Base-by-base conservation (phyloP, 2,329 filamentous ascomycete genomes). In the Lachnellula willkommii region DNA sequence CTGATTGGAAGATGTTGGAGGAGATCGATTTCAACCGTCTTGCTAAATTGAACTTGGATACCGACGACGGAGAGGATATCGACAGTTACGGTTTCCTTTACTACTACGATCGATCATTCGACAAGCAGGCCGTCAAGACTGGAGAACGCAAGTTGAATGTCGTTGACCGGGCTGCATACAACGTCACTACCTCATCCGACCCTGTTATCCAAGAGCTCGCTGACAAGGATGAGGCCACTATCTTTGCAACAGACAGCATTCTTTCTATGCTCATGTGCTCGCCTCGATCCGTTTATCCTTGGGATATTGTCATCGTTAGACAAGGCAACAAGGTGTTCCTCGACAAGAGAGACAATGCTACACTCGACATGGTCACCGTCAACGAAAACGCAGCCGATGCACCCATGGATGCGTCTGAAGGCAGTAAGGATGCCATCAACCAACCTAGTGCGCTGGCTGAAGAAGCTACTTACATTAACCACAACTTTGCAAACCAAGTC, bases 191-290 rank as follows among this genome's bases (percentile, higher is more conserved):
- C 11, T 95, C 93, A 24, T 90, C 89, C 65, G 94, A 99, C 72
- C 94, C 94, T 47, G 84, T 99, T 68, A 95, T 99, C 71, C 93
- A 97, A 77, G 93, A 97, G 72, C 84, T 97, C 54, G 89, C 94
- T 61, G 93, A 97, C 68, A 95, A 92, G 79, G 85, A 95, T 70
- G 92, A 96, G 77, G 94, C 92, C 47, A 94, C 90, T 65, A 93
- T 99, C 69, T 99, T 97, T 71, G 91, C 94, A 61, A 96, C 94
- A 46, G 92, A 96, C 74, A 96, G 88, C 76, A 92, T 99, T 68
- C 84, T 99, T 58, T 97, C 93, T 64, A 97, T 96, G 91, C 87
- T 99, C 68, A 99, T 99, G 94, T 99, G 94, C 76, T 86, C 94
- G 51, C 89, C 94, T 57, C 90, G 95, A 69, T 96, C 90, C 56